Percentiles rank a stretch among this genome's conserved stretches.
Evolutionary conservation across 169 alveolate genomes (phyloP).

Genomic region (Plasmodium chabaudi): DNA sequence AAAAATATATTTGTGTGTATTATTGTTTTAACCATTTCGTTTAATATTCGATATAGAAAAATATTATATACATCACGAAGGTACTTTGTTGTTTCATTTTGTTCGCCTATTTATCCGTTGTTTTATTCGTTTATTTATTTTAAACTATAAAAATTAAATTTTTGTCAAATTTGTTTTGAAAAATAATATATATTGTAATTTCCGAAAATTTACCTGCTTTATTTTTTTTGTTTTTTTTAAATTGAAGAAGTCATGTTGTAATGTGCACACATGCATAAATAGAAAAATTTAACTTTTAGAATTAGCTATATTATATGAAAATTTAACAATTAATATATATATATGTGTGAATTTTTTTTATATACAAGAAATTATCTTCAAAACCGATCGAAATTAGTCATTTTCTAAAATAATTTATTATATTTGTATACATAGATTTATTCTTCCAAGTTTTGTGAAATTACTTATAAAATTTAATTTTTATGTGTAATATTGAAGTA

Average conservation of each 20-base stretch:
- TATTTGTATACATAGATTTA: too few relatives aligned
- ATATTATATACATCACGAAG: neutral
- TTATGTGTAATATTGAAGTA: too few relatives aligned
- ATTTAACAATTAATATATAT: too few relatives aligned
- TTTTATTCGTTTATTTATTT: conserved; percentile 6
- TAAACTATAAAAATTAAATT: conserved; percentile 7
- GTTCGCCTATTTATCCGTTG: conserved; percentile 1
- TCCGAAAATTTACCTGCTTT: neutral
- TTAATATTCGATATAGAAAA: conserved; percentile 28
- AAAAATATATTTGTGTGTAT: conserved; percentile 35
- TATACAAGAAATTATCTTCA: too few relatives aligned
- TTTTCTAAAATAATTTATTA: too few relatives aligned
- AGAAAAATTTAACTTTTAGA: too few relatives aligned
- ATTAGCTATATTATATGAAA: too few relatives aligned
- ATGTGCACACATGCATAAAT: too few relatives aligned
- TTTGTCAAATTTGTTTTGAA: conserved; percentile 24
- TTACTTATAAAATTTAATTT: neutral
- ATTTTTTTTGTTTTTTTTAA: neutral
- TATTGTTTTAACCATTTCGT: conserved; percentile 9
- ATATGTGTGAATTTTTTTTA: too few relatives aligned
- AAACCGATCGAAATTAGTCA: too few relatives aligned
- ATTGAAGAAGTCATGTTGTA: neutral
- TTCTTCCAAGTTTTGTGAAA: too few relatives aligned
- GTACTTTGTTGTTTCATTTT: neutral
- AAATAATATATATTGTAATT: conserved; percentile 2